Evolutionary conservation across 2,329 filamentous ascomycete species (phyloP).

Genomic region (Parascedosporium putredinis): DNA sequence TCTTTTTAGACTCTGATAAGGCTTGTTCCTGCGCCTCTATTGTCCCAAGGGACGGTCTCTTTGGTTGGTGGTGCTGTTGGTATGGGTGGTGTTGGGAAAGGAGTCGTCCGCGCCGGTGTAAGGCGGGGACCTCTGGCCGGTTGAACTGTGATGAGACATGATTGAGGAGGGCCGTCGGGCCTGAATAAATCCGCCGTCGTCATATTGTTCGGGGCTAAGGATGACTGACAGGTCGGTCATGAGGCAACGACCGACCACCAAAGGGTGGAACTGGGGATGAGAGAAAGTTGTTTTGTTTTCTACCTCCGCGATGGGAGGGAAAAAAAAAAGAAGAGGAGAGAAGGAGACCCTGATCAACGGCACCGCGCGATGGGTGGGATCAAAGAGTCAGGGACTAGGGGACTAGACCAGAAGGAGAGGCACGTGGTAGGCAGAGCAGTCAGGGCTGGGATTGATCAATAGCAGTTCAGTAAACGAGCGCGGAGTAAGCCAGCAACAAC

Average conservation of each 20-base stretch:
- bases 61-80: background rate
- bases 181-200: constrained; percentile 21
- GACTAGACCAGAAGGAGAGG: too few relatives aligned
- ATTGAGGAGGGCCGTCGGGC: constrained; percentile 12
- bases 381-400: too few relatives aligned
- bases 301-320: background rate
- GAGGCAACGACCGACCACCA: constrained; percentile 8
- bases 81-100: background rate
- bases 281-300: background rate
- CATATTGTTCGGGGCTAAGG: constrained; percentile 35
- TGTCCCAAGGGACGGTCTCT: background rate
- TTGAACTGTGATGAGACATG: constrained; percentile 10
- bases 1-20: constrained; percentile 33
- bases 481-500: too few relatives aligned
- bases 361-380: background rate
- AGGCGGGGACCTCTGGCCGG: constrained; percentile 10
- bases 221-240: constrained; percentile 29
- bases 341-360: background rate
- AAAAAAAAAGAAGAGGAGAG: background rate
- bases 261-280: background rate
- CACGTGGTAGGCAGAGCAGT: too few relatives aligned
- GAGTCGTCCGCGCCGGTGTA: constrained; percentile 23
- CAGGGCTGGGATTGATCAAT: too few relatives aligned
- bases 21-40: background rate
- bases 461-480: too few relatives aligned